Evolutionary conservation across 2,329 filamentous ascomycete species (phyloP).

Genomic region (Bimuria novae-zelandiae): DNA sequence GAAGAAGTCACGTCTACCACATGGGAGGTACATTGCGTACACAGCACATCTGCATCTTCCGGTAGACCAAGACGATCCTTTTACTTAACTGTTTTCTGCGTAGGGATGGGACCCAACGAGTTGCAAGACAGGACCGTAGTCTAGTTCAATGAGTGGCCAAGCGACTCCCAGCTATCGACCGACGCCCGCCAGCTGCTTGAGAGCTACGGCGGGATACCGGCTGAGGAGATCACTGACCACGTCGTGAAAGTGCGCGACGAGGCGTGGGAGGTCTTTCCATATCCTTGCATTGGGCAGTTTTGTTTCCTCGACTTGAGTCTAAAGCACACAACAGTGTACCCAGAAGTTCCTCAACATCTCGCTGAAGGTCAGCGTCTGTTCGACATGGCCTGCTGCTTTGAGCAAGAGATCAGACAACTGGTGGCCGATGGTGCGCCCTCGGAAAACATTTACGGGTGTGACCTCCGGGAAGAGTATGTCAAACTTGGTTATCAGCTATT

Average conservation of each 20-base stretch:
- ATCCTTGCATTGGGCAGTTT: slow-evolving; percentile 41
- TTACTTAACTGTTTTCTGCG: no score
- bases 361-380: slow-evolving; percentile 37
- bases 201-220: slow-evolving; percentile 42
- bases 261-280: slow-evolving; percentile 33
- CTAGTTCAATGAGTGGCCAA: slow-evolving; percentile 35
- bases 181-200: slow-evolving; percentile 41
- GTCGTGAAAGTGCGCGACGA: slow-evolving; percentile 33
- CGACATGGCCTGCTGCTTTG: slow-evolving; percentile 53
- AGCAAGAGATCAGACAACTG: slow-evolving; percentile 50
- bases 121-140: slow-evolving; percentile 6
- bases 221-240: slow-evolving; percentile 38
- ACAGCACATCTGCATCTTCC: not conserved
- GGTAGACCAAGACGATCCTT: not conserved
- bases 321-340: slow-evolving; percentile 22
- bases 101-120: slow-evolving; percentile 1
- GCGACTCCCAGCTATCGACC: slow-evolving; percentile 26
- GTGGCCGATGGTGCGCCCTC: slow-evolving; percentile 46
- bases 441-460: slow-evolving; percentile 46
- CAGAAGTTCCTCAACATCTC: slow-evolving; percentile 34
- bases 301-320: slow-evolving; percentile 38
- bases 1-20: not conserved
- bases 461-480: slow-evolving; percentile 52
- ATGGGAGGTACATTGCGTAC: not conserved
- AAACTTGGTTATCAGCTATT: slow-evolving; percentile 56